Conservation (phyloP, 805 yeast species). For the Starmerella kuoi region DNA sequence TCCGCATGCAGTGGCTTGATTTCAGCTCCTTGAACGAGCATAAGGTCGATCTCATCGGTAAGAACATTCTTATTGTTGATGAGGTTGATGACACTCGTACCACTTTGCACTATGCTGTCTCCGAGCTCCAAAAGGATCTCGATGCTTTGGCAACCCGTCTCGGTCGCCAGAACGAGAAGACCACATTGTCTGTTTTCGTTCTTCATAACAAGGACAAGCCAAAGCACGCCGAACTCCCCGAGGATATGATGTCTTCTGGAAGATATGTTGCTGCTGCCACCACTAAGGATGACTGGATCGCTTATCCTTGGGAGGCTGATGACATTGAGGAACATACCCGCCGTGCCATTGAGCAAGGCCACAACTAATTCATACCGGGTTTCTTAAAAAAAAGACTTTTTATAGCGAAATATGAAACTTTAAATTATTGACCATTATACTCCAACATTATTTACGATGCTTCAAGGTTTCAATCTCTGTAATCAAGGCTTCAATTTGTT, state of each 20-base stretch:
- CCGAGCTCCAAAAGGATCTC: conserved; percentile 60
- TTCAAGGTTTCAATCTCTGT: conserved; percentile 28
- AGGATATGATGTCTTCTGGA: conserved; percentile 47
- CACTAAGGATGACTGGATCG: conserved; percentile 71
- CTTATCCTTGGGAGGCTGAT: conserved; percentile 81
- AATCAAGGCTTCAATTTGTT: conserved; percentile 80
- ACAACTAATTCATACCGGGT: conserved; percentile 32
- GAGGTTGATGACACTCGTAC: conserved; percentile 91
- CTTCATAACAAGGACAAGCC: conserved; percentile 74
- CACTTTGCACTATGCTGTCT: conserved; percentile 70
- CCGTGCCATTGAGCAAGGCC: conserved; percentile 54
- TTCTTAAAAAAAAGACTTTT: background rate
- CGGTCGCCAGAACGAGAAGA: conserved; percentile 47
- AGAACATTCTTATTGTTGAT: conserved; percentile 69
- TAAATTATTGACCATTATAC: background rate
- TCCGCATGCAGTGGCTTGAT: conserved; percentile 85
- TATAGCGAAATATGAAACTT: background rate
- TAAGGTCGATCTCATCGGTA: conserved; percentile 67
- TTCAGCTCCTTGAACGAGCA: conserved; percentile 58
- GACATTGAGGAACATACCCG: conserved; percentile 71
- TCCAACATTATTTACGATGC: background rate
- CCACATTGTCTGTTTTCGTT: conserved; percentile 65
- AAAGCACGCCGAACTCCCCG: conserved; percentile 63
- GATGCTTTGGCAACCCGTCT: conserved; percentile 45
- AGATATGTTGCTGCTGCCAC: conserved; percentile 63